A percentile compares a stretch with the other conserved stretches of the same genome.
These are phyloP conservation scores for Ogataea philodendri DNA, from an alignment of 805 yeast genomes.

Conservation along the genomic window DNA sequence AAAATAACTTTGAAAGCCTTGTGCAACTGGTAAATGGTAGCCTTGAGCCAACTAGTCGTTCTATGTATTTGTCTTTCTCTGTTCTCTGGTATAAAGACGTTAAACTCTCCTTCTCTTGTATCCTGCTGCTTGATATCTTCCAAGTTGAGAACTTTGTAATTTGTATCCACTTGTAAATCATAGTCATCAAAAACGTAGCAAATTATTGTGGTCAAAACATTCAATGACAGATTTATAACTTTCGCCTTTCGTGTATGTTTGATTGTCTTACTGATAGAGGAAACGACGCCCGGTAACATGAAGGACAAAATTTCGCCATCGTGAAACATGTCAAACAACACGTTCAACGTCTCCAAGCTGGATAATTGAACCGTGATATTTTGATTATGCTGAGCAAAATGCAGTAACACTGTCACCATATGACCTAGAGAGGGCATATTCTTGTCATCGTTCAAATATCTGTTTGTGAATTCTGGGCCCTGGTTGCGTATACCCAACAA, in stretches of 20 bases:
- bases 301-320: slow-evolving; percentile 51
- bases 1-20: slow-evolving; percentile 41
- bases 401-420: slow-evolving; percentile 43
- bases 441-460: slow-evolving; percentile 32
- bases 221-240: slow-evolving; percentile 34
- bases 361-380: slow-evolving; percentile 31
- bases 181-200: slow-evolving; percentile 42
- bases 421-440: slow-evolving; percentile 48
- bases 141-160: slow-evolving; percentile 9
- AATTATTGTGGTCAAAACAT: slow-evolving; percentile 33
- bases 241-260: slow-evolving; percentile 37
- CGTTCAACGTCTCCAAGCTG: slow-evolving; percentile 35
- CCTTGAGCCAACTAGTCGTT: slow-evolving; percentile 53
- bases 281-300: slow-evolving; percentile 52
- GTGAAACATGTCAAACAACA: slow-evolving; percentile 35
- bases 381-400: slow-evolving; percentile 31
- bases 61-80: slow-evolving; percentile 31
- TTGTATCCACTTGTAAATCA: slow-evolving; percentile 30
- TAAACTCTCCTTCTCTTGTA: slow-evolving; percentile 6
- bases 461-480: slow-evolving; percentile 20
- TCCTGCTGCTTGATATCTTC: slow-evolving; percentile 15
- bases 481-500: slow-evolving; percentile 36
- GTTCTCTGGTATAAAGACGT: slow-evolving; percentile 20
- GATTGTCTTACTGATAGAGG: slow-evolving; percentile 41
- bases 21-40: slow-evolving; percentile 49